Evolutionary conservation across 805 yeast species (phyloP), one percentile per base, ranked within the genome.

Genomic region (Sugiyamaella chiloensis): DNA sequence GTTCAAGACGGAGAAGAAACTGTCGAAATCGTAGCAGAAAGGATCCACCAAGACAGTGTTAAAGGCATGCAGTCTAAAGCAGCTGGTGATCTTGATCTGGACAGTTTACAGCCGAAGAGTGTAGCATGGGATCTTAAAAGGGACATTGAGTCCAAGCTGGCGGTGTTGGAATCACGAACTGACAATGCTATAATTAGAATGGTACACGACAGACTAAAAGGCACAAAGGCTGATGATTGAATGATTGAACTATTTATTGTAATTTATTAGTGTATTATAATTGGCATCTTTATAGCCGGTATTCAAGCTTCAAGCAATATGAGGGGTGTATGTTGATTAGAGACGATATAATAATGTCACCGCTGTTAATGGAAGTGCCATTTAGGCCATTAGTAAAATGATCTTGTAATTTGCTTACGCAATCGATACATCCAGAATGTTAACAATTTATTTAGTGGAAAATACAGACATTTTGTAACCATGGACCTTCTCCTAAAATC

Each of bases 161-260:
- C 67, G 9, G 53, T 63, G 3, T 54, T 77, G n/a, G 64, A 69
- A 1, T 61, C 64, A 21, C 59, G 66, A 41, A 79, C 83, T 0
- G 71, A 76, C 37, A 61, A 59, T n/a, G 70, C 68, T 1, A 64
- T 78, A 1, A 63, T 63, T 11, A 53, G 61, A 14, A 40, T 70
- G 5, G 70, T 75, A 16, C 66, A 73, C 48, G 71, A 70, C 39
- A 59, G 71, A 24, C 27, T 62, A 21, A 40, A 44, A 35, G 35
- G 40, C 2, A n/a, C 36, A n/a, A 39, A 20, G 26, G 31, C 47
- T 3, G 42, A 16, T 20, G 35, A 24, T 9, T 24, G 42, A 35
- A 11, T 24, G 32, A 32, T 12, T 9, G 6, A 21, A 2, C 6
- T 29, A n/a, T n/a, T n/a, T n/a, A n/a, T n/a, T n/a, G n/a, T n/a